Evolutionary conservation across 805 yeast genomes (phyloP), one percentile per base, ranked within the genome.

Genomic region (Henningerozyma blattae): DNA sequence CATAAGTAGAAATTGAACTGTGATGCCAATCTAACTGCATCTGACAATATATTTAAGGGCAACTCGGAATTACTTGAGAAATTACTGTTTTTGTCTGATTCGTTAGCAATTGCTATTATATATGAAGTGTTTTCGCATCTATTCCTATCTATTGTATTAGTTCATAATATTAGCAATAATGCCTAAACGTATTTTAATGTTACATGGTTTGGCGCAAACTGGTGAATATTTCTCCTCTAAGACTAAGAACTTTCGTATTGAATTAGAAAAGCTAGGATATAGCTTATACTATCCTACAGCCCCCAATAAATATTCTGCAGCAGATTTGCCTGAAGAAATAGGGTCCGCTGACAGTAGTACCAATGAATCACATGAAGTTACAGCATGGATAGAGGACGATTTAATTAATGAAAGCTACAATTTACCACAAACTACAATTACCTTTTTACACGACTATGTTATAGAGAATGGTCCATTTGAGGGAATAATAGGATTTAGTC

Each of bases 171-270:
- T n/a, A n/a, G n/a, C n/a, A n/a, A n/a, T n/a, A n/a, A n/a, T n/a
- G n/a, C n/a, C n/a, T n/a, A n/a, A n/a, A n/a, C n/a, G n/a, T n/a
- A 67, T 89, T 14, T 63, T 89, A 10, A 86, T 89, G 64, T 64
- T 91, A 13, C 98, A 89, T 48, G 98, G 98, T 1, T 79, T 72
- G 51, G 84, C 87, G 1, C 95, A 89, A 60, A 77, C 79, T 26
- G 85, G 94, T 1, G 64, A 76, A 10, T 67, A 77, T 4, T 89
- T 86, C 58, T 72, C 82, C 20, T 79, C 79, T 31, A 91, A 91
- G 54, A 77, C 95, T 0, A 77, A 89, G 13, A 95, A 89, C 0
- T 66, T 91, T 19, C 66, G 96, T 24, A 81, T 83, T 44, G 72
- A 72, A 22, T 62, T 91, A 17, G 65, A 67, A 37, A 55, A 53